Evolutionary conservation across 495 filamentous ascomycete species (phyloP).

Genomic region (Podospora sp.): DNA sequence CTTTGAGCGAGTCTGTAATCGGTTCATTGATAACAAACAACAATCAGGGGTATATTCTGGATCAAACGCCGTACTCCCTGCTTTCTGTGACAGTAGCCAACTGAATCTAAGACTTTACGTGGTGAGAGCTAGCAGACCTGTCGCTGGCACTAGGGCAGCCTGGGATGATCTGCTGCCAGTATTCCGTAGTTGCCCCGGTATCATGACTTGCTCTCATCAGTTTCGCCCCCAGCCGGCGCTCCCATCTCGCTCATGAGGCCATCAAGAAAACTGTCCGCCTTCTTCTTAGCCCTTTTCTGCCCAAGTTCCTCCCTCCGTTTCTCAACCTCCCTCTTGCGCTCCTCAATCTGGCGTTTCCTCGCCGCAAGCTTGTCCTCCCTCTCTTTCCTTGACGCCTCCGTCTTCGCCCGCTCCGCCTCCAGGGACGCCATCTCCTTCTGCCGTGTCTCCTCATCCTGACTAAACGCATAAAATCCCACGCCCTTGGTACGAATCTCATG

Average conservation of each 20-base stretch:
- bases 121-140: no score
- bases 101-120: no score
- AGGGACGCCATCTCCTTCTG: conserved; percentile 76
- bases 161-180: no score
- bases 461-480: conserved; percentile 87
- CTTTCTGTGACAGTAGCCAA: no score
- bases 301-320: conserved; percentile 55
- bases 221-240: background rate
- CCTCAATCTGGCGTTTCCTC: conserved; percentile 52
- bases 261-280: conserved; percentile 74
- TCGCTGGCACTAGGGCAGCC: no score
- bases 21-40: no score
- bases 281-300: conserved; percentile 61
- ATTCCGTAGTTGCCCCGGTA: background rate
- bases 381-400: conserved; percentile 62
- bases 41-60: no score
- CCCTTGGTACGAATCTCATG: conserved; percentile 84
- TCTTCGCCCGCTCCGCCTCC: conserved; percentile 64
- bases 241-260: conserved; percentile 48
- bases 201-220: background rate
- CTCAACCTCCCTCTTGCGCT: conserved; percentile 55
- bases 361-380: conserved; percentile 51
- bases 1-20: no score
- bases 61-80: no score
- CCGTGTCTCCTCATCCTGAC: conserved; percentile 65